Conservation (phyloP, 2,329 filamentous ascomycete species). For the Fusarium dimerum region DNA sequence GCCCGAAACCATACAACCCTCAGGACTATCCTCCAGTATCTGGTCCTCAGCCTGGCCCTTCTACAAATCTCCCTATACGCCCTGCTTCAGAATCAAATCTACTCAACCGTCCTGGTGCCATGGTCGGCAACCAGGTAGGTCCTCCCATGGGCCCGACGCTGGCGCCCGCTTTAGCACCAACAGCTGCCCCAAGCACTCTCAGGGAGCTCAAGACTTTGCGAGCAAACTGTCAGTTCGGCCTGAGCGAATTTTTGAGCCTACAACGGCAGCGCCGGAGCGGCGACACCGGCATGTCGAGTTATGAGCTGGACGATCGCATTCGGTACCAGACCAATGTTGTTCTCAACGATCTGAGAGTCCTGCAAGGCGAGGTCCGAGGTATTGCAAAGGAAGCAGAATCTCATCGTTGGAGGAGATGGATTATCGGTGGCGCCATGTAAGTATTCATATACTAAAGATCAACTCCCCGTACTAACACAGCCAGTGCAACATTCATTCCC, state of each 20-base stretch:
- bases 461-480: constrained; percentile 1
- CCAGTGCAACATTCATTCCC: constrained; percentile 53
- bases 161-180: constrained; percentile 16
- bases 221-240: constrained; percentile 37
- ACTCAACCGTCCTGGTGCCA: constrained; percentile 20
- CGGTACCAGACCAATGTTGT: constrained; percentile 43
- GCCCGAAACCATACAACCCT: constrained; percentile 12
- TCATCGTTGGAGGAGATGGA: constrained; percentile 54
- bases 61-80: constrained; percentile 21
- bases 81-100: constrained; percentile 23
- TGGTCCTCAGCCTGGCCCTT: constrained; percentile 19
- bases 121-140: constrained; percentile 19
- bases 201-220: constrained; percentile 35
- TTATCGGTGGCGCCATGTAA: constrained; percentile 54
- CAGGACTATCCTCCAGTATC: constrained; percentile 24
- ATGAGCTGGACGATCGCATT: constrained; percentile 46
- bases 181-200: constrained; percentile 20
- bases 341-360: constrained; percentile 44
- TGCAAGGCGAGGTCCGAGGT: constrained; percentile 46
- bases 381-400: constrained; percentile 47
- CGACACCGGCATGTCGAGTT: constrained; percentile 32
- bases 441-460: constrained; percentile 20
- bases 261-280: constrained; percentile 32
- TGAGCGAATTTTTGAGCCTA: constrained; percentile 39
- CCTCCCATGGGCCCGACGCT: constrained; percentile 15